These are phyloP conservation scores for Striga asiatica DNA, from an alignment of 257 asterid genomes.

Conservation along the genomic window DNA sequence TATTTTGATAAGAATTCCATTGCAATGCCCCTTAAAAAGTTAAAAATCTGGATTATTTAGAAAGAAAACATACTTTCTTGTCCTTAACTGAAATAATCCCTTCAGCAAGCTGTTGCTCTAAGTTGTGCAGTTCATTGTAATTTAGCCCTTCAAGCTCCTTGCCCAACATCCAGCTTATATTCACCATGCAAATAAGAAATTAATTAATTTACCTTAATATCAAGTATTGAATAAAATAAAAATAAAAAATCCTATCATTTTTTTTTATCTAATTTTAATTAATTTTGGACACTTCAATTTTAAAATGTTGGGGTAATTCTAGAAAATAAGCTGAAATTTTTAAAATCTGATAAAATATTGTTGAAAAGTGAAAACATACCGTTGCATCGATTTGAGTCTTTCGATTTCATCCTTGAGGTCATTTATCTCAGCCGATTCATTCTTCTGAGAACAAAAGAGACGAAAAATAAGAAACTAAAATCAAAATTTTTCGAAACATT, in stretches of 20 bases:
- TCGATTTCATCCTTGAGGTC: constrained; percentile 43
- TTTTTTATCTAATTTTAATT: too few relatives aligned
- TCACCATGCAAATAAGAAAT: constrained; percentile 11
- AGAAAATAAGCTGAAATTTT: background rate
- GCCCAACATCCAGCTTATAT: constrained; percentile 63
- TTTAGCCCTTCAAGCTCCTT: constrained; percentile 51
- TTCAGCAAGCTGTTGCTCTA: constrained; percentile 51
- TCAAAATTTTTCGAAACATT: too few relatives aligned
- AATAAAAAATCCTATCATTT: too few relatives aligned
- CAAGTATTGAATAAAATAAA: background rate
- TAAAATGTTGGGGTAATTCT: too few relatives aligned
- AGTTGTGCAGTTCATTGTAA: constrained; percentile 33
- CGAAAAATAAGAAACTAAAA: too few relatives aligned
- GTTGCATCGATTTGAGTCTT: constrained; percentile 29
- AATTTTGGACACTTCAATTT: too few relatives aligned
- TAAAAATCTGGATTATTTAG: too few relatives aligned
- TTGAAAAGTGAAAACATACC: constrained; percentile 39
- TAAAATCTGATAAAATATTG: background rate
- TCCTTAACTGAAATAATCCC: constrained; percentile 51
- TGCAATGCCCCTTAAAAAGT: too few relatives aligned
- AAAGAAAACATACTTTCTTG: constrained; percentile 29
- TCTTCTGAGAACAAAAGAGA: too few relatives aligned
- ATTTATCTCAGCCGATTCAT: constrained; percentile 25
- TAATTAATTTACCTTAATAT: background rate
- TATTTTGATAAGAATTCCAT: too few relatives aligned